A percentile compares a stretch with the other conserved stretches of the same genome.
Conservation (phyloP, 1,284 basidiomycete genomes). For the Calocybe gambosa region DNA sequence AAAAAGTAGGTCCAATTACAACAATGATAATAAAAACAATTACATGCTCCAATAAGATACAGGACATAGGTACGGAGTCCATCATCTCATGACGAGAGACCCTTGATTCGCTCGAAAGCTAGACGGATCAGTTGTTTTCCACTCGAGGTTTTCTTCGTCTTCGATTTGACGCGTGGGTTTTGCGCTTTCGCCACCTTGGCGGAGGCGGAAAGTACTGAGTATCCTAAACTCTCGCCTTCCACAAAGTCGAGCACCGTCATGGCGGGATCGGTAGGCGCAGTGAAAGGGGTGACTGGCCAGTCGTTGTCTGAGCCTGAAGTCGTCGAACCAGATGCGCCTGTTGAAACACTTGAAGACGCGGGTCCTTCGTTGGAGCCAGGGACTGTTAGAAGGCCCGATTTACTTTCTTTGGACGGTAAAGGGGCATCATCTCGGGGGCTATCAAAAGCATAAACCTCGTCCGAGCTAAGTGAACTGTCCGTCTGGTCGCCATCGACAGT, state of each 20-base stretch:
- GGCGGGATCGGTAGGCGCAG: slow-evolving; percentile 31
- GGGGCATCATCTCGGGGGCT: slow-evolving; percentile 27
- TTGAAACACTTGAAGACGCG: slow-evolving; percentile 14
- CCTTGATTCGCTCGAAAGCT: slow-evolving; percentile 30
- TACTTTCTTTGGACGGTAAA: background rate
- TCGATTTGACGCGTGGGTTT: slow-evolving; percentile 8
- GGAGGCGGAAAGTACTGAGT: slow-evolving; percentile 11
- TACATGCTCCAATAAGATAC: background rate
- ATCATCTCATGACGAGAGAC: slow-evolving; percentile 18
- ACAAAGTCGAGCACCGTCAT: slow-evolving; percentile 35
- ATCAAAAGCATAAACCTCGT: slow-evolving; percentile 30
- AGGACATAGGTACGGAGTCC: slow-evolving; percentile 13
- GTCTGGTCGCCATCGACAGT: slow-evolving; percentile 12
- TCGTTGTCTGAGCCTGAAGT: slow-evolving; percentile 30
- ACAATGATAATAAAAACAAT: background rate
- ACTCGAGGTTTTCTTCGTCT: slow-evolving; percentile 16
- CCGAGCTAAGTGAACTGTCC: slow-evolving; percentile 22
- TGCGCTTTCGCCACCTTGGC: slow-evolving; percentile 4
- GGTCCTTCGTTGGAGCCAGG: slow-evolving; percentile 6
- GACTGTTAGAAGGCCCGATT: slow-evolving; percentile 7
- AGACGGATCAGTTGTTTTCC: slow-evolving; percentile 25
- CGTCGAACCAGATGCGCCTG: slow-evolving; percentile 19
- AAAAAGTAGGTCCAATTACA: background rate
- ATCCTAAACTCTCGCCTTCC: slow-evolving; percentile 28
- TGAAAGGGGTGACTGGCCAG: slow-evolving; percentile 43